Evolutionary conservation across 495 filamentous ascomycete species (phyloP).

Genomic region (Stereocaulon alpinum): DNA sequence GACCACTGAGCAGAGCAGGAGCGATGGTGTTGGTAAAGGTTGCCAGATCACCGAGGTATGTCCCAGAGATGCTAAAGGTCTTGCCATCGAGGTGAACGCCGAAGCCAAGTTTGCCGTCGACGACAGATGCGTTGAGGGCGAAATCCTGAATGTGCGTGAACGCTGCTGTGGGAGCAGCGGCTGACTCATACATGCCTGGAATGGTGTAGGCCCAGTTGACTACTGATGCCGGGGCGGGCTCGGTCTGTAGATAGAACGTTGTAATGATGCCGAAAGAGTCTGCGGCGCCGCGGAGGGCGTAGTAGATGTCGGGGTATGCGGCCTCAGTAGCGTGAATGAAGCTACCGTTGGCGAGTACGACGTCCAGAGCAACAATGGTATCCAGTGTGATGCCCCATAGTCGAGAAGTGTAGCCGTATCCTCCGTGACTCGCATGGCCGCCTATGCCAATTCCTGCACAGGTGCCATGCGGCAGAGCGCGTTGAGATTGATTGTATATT

Average conservation of each 20-base stretch:
- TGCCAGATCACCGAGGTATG: slow-evolving; percentile 25
- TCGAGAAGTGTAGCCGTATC: slow-evolving; percentile 51
- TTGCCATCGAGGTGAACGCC: slow-evolving; percentile 41
- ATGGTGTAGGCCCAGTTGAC: slow-evolving; percentile 43
- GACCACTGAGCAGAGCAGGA: slow-evolving; percentile 28
- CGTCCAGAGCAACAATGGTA: slow-evolving; percentile 46
- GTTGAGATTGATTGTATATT: slow-evolving; percentile 49
- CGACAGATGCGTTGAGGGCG: slow-evolving; percentile 40
- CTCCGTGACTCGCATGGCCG: slow-evolving; percentile 65
- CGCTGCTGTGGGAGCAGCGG: slow-evolving; percentile 33
- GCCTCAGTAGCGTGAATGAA: slow-evolving; percentile 32
- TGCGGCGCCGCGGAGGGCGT: slow-evolving; percentile 44
- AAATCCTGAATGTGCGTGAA: slow-evolving; percentile 40
- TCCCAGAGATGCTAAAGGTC: slow-evolving; percentile 28
- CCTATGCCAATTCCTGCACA: slow-evolving; percentile 59
- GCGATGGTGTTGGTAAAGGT: slow-evolving; percentile 36
- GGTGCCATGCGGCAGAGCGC: slow-evolving; percentile 59
- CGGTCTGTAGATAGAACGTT: slow-evolving; percentile 50
- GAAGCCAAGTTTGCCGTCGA: slow-evolving; percentile 41
- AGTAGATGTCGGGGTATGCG: slow-evolving; percentile 32
- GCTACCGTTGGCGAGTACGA: slow-evolving; percentile 53
- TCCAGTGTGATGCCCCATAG: slow-evolving; percentile 58
- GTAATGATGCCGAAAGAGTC: slow-evolving; percentile 56
- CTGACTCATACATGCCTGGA: slow-evolving; percentile 32
- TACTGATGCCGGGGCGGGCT: slow-evolving; percentile 43